phyloP scores from a whole-genome alignment of 768 basidiomycete species.

The Pleurotus eryngii region DNA sequence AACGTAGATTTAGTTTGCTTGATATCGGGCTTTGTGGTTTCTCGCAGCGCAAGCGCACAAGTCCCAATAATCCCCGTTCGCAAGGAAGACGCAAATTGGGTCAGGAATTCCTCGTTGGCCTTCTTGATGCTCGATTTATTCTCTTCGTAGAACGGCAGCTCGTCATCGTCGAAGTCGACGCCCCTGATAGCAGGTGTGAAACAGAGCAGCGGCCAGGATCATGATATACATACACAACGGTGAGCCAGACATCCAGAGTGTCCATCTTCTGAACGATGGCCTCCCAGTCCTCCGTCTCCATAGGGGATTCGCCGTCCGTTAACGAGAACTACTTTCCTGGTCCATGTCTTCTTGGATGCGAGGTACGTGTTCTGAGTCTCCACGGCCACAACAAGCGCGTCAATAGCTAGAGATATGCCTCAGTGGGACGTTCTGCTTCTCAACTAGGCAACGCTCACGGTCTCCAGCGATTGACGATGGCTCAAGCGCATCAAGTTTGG shows the following conservation, averaged over 20 bases:
- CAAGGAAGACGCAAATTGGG: conserved; percentile 37
- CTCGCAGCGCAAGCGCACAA: conserved; percentile 61
- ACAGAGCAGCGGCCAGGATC: background rate
- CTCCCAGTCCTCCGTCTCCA: conserved; percentile 77
- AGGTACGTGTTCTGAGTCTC: conserved; percentile 74
- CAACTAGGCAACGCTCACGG: conserved; percentile 39
- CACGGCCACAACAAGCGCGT: conserved; percentile 82
- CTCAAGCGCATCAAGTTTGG: conserved; percentile 57
- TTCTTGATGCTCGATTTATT: conserved; percentile 71
- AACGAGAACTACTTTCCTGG: conserved; percentile 75
- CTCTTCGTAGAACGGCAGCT: conserved; percentile 57
- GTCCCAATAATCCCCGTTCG: conserved; percentile 57
- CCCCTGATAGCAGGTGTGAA: conserved; percentile 47
- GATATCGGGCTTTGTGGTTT: conserved; percentile 59
- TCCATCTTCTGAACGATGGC: conserved; percentile 64
- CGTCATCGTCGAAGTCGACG: conserved; percentile 81
- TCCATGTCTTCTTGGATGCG: conserved; percentile 75
- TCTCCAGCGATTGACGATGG: conserved; percentile 61
- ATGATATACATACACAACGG: conserved; percentile 60
- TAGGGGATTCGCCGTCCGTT: conserved; percentile 84
- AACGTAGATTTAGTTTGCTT: conserved; percentile 68
- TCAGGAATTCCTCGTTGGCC: conserved; percentile 74
- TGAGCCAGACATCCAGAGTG: conserved; percentile 50
- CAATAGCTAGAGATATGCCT: conserved; percentile 56
- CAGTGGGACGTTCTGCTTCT: background rate